phyloP scores from a whole-genome alignment of 176 grass and related monocot species.

The Triticum dicoccoides region DNA sequence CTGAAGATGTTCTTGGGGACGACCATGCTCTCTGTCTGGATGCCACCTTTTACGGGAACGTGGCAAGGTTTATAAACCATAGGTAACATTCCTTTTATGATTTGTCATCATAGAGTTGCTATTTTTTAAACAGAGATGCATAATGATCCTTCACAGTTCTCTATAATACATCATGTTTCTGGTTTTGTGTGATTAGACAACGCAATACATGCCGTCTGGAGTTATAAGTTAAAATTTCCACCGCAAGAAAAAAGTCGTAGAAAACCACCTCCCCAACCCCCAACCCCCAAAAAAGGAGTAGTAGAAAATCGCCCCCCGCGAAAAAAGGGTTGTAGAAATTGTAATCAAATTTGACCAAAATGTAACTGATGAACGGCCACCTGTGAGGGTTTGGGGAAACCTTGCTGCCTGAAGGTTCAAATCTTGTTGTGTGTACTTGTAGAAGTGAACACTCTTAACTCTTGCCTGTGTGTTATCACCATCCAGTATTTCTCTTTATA shows the following conservation, averaged over 20 bases:
- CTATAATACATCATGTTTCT: not conserved
- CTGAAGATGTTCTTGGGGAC: slow-evolving; percentile 78
- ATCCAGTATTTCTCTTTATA: slow-evolving; percentile 7
- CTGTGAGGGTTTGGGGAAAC: not conserved
- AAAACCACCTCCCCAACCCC: no score
- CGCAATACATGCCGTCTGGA: not conserved
- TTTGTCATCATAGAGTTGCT: not conserved
- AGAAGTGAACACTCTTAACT: not conserved
- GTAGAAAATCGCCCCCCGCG: not conserved
- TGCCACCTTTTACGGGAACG: slow-evolving; percentile 83
- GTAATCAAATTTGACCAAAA: not conserved
- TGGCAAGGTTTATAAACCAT: slow-evolving; percentile 94
- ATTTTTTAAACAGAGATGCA: not conserved
- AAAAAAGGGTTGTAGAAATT: not conserved
- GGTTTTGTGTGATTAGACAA: slow-evolving; percentile 6
- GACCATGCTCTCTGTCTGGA: slow-evolving; percentile 88
- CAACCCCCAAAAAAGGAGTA: no score
- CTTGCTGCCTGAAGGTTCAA: not conserved
- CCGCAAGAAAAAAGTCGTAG: not conserved
- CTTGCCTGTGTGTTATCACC: not conserved
- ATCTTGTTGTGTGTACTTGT: not conserved
- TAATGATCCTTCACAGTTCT: not conserved
- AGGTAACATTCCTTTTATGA: slow-evolving; percentile 46
- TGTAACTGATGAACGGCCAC: not conserved
- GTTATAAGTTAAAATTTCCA: not conserved